Percentiles rank a stretch among this genome's conserved stretches.
Conservation (phyloP, 176 grass and related monocot genomes). For the Carex scoparia region DNA sequence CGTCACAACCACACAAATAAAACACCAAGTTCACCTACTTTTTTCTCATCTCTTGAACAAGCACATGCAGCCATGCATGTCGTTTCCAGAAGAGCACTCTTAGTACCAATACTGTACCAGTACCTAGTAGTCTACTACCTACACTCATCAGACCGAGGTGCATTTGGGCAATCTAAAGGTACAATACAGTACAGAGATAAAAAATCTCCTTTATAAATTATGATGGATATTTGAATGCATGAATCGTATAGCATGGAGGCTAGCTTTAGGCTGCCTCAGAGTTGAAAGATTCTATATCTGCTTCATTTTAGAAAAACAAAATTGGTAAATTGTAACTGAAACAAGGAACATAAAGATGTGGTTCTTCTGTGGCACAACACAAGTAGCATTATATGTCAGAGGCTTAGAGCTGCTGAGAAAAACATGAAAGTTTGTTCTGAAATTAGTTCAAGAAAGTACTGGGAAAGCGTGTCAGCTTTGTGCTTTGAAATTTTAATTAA, state of each 20-base stretch:
- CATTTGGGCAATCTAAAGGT: neutral
- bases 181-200: neutral
- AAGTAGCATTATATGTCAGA: neutral
- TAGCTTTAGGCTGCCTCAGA: neutral
- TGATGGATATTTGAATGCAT: neutral
- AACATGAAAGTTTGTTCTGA: neutral
- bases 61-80: neutral
- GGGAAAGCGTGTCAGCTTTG: neutral
- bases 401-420: neutral
- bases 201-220: neutral
- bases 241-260: neutral
- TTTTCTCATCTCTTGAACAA: neutral
- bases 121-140: neutral
- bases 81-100: neutral
- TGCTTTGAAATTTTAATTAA: neutral
- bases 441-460: neutral
- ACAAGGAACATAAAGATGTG: neutral
- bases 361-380: neutral
- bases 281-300: constrained; percentile 12
- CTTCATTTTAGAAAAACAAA: constrained; percentile 3
- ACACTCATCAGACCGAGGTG: neutral
- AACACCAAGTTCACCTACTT: neutral
- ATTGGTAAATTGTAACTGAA: constrained; percentile 12
- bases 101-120: neutral
- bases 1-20: neutral